Percentiles rank a stretch among this genome's conserved stretches.
These are phyloP conservation scores for Mucor mucedo DNA, from an alignment of 371 early-diverging fungal genomes.

Conservation along the genomic window DNA sequence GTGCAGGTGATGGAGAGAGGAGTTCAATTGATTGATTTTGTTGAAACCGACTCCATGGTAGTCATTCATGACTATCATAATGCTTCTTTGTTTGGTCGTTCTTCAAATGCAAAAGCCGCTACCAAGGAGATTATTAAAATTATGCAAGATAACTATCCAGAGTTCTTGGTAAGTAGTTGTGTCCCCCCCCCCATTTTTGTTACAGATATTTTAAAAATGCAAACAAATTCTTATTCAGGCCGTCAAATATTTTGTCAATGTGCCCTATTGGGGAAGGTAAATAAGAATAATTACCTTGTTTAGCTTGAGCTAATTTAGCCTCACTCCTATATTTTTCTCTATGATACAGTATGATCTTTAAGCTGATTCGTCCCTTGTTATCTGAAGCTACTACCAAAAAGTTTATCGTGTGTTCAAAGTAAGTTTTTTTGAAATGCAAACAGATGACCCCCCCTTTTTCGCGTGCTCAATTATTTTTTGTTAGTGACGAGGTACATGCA, in stretches of 20 bases:
- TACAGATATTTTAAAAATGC: not conserved
- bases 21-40: slow-evolving; percentile 55
- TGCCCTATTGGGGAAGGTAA: slow-evolving; percentile 65
- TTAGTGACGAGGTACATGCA: slow-evolving; percentile 24
- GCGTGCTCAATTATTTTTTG: not conserved
- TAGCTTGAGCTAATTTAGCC: not conserved
- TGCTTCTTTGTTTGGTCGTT: slow-evolving; percentile 55
- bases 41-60: slow-evolving; percentile 59
- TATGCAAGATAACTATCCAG: slow-evolving; percentile 69
- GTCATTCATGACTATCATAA: slow-evolving; percentile 67
- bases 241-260: slow-evolving; percentile 63
- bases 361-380: slow-evolving; percentile 56
- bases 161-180: slow-evolving; percentile 50
- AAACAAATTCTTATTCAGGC: slow-evolving; percentile 27
- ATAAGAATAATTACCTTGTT: not conserved
- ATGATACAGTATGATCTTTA: slow-evolving; percentile 51
- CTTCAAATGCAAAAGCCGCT: slow-evolving; percentile 54
- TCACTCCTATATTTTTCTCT: not conserved
- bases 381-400: slow-evolving; percentile 64
- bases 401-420: slow-evolving; percentile 61
- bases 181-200: not conserved
- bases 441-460: not conserved
- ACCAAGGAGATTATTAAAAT: slow-evolving; percentile 61
- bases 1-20: slow-evolving; percentile 67
- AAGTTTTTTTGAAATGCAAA: slow-evolving; percentile 7